phyloP scores from a whole-genome alignment of 2,329 filamentous ascomycete species.

The Alternaria solani region DNA sequence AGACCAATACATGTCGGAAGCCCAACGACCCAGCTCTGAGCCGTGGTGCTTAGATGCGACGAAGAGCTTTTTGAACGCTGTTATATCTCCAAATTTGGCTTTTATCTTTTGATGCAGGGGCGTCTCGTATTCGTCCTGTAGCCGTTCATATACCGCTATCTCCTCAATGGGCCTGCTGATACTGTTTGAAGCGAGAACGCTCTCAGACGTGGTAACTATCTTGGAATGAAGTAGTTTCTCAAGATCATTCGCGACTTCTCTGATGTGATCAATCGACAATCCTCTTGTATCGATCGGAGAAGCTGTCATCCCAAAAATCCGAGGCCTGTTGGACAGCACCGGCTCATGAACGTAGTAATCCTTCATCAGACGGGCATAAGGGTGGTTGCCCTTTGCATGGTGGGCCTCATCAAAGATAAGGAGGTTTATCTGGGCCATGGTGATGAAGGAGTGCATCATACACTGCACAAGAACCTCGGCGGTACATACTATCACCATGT shows the following conservation, averaged over 20 bases:
- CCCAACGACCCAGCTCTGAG: constrained; percentile 80
- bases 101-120: constrained; percentile 68
- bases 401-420: constrained; percentile 97
- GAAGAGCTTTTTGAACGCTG: constrained; percentile 65
- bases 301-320: constrained; percentile 95
- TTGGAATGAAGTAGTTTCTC: constrained; percentile 80
- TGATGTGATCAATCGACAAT: constrained; percentile 64
- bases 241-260: constrained; percentile 72
- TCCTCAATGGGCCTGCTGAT: constrained; percentile 68
- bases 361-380: constrained; percentile 88
- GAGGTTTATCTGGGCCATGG: constrained; percentile 84
- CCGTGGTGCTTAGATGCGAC: constrained; percentile 66
- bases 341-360: constrained; percentile 74
- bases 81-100: constrained; percentile 60
- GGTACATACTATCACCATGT: constrained; percentile 91
- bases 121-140: constrained; percentile 67
- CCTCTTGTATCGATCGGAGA: constrained; percentile 85
- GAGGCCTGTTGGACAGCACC: constrained; percentile 65
- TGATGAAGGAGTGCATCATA: constrained; percentile 79
- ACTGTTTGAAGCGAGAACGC: constrained; percentile 65
- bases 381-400: constrained; percentile 92
- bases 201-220: constrained; percentile 78
- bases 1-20: constrained; percentile 81
- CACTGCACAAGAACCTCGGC: constrained; percentile 84
- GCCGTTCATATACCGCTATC: constrained; percentile 63